Base-by-base conservation (phyloP, 371 early-diverging fungal genomes). In the Sporodiniella umbellata region DNA sequence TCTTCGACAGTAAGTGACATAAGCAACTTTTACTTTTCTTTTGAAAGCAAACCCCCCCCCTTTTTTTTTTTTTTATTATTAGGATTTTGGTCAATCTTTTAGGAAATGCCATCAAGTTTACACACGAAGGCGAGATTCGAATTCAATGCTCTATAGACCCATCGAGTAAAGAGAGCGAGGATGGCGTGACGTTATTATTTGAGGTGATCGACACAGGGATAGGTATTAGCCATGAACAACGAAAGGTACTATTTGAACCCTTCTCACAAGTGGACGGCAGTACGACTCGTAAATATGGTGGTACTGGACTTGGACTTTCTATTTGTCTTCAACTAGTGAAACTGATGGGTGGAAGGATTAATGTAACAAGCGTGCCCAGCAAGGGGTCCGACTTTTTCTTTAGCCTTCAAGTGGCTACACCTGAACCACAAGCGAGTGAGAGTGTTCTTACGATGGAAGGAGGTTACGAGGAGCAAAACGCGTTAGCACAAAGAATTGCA, bases 221-320 rank as follows among this genome's bases (percentile, higher is more conserved):
- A 42, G 81, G 81, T 18, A 70, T 81, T 48, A 75, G 75, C 25
- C 64, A 75, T 8, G 75, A 77, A 28, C 79, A 81, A 44, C 66
- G 75, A 33, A 77, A 78, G 56, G 75, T 77, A 24, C 43, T 81
- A 14, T 81, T 81, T 61, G 79, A 73, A 2, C 77, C 79, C 10
- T 81, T 81, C 40, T 79, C 79, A 21, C 81, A 81, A 43, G 79
- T 79, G 3, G 81, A 81, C 49, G 79, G 69, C 33, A 79, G 81
- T 17, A 81, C 81, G 1, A 81, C 81, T 43, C 78, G 81, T 14
- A 79, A 74, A 53, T 83, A 79, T 51, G 83, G 83, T 28, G 85
- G 85, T 2, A 82, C 83, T 4, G 85, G 85, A 6, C 57, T 85
- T 8, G 85, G 85, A 0, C 60, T 85, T 5, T 71, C 76, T 17